Evolutionary conservation across 164 flowering plant genomes (phyloP).

Genomic region (Magnolia kwangsiensis): DNA sequence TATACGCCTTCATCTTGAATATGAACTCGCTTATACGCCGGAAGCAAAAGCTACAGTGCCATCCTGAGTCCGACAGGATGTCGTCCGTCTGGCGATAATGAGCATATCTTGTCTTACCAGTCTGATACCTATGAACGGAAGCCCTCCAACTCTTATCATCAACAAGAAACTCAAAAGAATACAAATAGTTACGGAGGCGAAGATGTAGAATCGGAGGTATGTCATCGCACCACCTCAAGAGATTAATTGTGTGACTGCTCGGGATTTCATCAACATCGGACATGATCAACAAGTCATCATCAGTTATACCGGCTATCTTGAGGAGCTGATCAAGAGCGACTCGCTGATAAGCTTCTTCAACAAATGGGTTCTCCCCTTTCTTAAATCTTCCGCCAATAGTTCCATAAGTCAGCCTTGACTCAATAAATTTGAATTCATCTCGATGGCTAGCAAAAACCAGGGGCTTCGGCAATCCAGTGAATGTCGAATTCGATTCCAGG

Average conservation of each 20-base stretch:
- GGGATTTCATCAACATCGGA: slow-evolving; percentile 97
- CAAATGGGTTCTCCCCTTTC: slow-evolving; percentile 82
- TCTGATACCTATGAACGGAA: slow-evolving; percentile 62
- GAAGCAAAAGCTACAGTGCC: slow-evolving; percentile 98
- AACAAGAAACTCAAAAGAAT: slow-evolving; percentile 70
- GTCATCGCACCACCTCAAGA: slow-evolving; percentile 91
- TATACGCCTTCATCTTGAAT: slow-evolving; percentile 95
- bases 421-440: slow-evolving; percentile 55
- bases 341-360: slow-evolving; percentile 91
- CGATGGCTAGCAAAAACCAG: slow-evolving; percentile 47
- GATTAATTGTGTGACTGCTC: slow-evolving; percentile 75
- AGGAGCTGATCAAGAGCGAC: slow-evolving; percentile 84
- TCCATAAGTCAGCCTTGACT: slow-evolving; percentile 72
- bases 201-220: slow-evolving; percentile 75
- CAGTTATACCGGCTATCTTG: slow-evolving; percentile 72
- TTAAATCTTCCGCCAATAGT: slow-evolving; percentile 67
- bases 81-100: slow-evolving; percentile 74
- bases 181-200: slow-evolving; percentile 65
- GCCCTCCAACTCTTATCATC: slow-evolving; percentile 89
- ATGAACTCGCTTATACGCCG: slow-evolving; percentile 73
- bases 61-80: slow-evolving; percentile 76
- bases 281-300: slow-evolving; percentile 88
- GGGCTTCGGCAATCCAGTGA: slow-evolving; percentile 69
- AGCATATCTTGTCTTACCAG: slow-evolving; percentile 76
- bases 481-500: slow-evolving; percentile 89